These are phyloP conservation scores for Pachyrhizus erosus DNA, from an alignment of 306 rosid species.

Conservation along the genomic window DNA sequence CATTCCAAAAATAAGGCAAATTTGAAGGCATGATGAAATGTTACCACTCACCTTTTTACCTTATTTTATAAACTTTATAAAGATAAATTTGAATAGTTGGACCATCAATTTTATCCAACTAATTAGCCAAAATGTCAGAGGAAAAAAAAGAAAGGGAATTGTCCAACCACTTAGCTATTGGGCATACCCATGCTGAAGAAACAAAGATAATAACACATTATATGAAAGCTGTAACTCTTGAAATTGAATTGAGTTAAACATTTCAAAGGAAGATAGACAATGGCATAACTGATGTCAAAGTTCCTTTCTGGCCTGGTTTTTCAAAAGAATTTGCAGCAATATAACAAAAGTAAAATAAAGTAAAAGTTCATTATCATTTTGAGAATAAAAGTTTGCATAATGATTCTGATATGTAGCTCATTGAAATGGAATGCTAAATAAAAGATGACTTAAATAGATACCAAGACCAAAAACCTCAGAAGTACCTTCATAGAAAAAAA, in stretches of 20 bases:
- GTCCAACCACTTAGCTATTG: neutral
- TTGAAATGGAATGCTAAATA: neutral
- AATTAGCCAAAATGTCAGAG: neutral
- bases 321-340: slow-evolving; percentile 14
- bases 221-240: neutral
- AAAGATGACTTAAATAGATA: neutral
- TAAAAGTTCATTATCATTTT: neutral
- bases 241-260: slow-evolving; percentile 18
- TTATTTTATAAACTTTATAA: neutral
- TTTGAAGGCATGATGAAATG: slow-evolving; percentile 20
- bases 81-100: neutral
- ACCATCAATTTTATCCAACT: slow-evolving; percentile 13
- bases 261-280: slow-evolving; percentile 24
- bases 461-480: slow-evolving; percentile 17
- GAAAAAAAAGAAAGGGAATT: neutral
- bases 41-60: neutral
- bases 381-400: neutral
- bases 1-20: neutral
- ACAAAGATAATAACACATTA: neutral
- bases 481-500: neutral
- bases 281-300: neutral
- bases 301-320: neutral
- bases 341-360: neutral
- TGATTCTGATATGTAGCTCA: slow-evolving; percentile 7
- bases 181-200: neutral